phyloP scores from a whole-genome alignment of 345 rosid species.

The Populus deltoides region DNA sequence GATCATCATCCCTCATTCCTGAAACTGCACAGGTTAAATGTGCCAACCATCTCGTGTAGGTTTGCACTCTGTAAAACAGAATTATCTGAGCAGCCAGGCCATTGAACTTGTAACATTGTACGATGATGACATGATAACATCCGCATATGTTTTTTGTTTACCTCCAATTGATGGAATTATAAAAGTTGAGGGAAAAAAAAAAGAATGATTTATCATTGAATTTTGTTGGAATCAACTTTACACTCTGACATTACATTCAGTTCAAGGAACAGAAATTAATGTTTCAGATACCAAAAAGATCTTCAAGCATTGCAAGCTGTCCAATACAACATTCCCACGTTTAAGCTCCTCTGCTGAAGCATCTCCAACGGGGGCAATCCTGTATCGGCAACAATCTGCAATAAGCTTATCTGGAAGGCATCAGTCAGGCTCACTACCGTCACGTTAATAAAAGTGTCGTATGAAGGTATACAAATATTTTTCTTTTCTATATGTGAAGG shows the following conservation, averaged over 20 bases:
- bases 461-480: slow-evolving; percentile 27
- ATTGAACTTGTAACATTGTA: neutral
- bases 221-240: slow-evolving; percentile 26
- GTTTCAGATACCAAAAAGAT: slow-evolving; percentile 1
- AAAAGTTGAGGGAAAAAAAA: neutral
- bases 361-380: neutral
- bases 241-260: slow-evolving; percentile 12
- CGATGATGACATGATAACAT: neutral
- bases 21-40: neutral
- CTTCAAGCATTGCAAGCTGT: neutral
- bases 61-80: neutral
- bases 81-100: neutral
- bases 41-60: neutral
- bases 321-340: neutral
- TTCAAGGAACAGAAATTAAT: slow-evolving; percentile 7
- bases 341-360: neutral
- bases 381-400: slow-evolving; percentile 1
- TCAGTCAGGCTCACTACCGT: neutral
- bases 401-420: slow-evolving; percentile 9
- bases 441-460: slow-evolving; percentile 12
- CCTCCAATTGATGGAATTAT: neutral
- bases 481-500: slow-evolving; percentile 27
- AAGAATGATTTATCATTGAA: slow-evolving; percentile 14
- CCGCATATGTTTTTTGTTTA: neutral
- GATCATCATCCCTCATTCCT: neutral